Base-by-base conservation (phyloP, 2,329 filamentous ascomycete species). In the Penicillium capsulatum region DNA sequence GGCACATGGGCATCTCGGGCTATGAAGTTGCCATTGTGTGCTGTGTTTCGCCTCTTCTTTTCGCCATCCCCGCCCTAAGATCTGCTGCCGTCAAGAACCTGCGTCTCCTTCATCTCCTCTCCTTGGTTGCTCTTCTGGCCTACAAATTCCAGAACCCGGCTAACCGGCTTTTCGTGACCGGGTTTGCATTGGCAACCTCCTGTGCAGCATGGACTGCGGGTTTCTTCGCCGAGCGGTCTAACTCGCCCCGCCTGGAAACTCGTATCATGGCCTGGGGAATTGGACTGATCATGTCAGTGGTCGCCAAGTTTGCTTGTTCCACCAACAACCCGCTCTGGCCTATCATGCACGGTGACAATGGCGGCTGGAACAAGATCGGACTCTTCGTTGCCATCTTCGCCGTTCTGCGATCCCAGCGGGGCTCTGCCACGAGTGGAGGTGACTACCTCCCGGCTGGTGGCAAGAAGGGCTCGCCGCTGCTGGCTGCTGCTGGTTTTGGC, bases 261-360 rank as follows among this genome's bases (percentile, higher is more conserved):
- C 86, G 86, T 57, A 79, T 94, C 36, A 74, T 88, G 22, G 87
- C 87, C 1, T 94, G 87, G 75, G 74, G 79, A 28, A 75, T 90
- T 40, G 92, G 92, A 19, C 71, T 98, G 39, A 77, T 96, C 42
- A 75, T 88, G 47, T 97, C 91, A 2, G 88, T 83, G 45, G 77
- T 94, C 37, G 81, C 87, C 54, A 98, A 98, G 64, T 97, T 94
- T 60, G 87, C 90, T 0, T 94, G 84, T 74, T 79, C 83, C 60
- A 96, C 91, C 14, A 97, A 95, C 66, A 98, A 98, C 62, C 92
- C 92, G 0, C 80, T 97, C 45, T 98, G 92, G 92, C 90, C 92
- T 0, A 85, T 92, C 47, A 86, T 97, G 79, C 85, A 96, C 63
- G 80, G 81, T 19, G 78, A 76, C 7, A 98, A 95, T 61, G 92